These are phyloP conservation scores for Neurospora sp. DNA, from an alignment of 495 filamentous ascomycete species.

Conservation along the genomic window DNA sequence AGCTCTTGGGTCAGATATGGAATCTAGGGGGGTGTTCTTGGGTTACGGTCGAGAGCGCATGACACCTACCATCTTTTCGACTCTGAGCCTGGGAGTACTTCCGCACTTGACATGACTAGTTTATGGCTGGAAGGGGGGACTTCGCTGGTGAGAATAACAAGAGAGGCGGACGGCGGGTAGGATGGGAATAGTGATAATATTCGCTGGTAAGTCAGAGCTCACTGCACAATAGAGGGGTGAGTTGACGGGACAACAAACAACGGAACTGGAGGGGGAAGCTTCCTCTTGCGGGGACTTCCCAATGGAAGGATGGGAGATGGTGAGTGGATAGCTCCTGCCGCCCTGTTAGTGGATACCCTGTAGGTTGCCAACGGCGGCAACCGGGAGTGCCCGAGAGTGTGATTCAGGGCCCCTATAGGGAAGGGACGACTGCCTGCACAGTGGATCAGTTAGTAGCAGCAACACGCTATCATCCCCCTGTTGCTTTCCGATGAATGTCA, in stretches of 20 bases:
- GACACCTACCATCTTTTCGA: conserved; percentile 18
- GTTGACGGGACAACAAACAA: neutral
- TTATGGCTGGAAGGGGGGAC: conserved; percentile 12
- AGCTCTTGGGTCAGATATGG: neutral
- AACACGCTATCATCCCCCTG: neutral
- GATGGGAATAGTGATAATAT: neutral
- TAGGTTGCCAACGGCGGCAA: neutral
- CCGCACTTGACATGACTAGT: conserved; percentile 19
- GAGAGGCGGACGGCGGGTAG: neutral
- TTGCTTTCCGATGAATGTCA: neutral
- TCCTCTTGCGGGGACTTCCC: neutral
- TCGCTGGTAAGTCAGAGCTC: neutral
- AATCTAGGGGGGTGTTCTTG: neutral
- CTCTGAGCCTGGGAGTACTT: conserved; percentile 15
- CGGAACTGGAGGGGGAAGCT: neutral
- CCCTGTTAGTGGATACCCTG: neutral
- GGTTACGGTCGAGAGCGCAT: neutral
- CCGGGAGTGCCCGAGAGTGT: neutral
- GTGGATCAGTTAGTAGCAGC: neutral
- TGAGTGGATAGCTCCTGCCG: neutral
- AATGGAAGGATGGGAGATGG: neutral
- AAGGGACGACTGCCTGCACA: neutral
- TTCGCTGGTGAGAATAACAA: neutral
- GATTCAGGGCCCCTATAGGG: neutral
- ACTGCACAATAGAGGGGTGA: neutral